Base-by-base conservation (phyloP, 1,284 basidiomycete genomes). In the Agroathelia rolfsii region DNA sequence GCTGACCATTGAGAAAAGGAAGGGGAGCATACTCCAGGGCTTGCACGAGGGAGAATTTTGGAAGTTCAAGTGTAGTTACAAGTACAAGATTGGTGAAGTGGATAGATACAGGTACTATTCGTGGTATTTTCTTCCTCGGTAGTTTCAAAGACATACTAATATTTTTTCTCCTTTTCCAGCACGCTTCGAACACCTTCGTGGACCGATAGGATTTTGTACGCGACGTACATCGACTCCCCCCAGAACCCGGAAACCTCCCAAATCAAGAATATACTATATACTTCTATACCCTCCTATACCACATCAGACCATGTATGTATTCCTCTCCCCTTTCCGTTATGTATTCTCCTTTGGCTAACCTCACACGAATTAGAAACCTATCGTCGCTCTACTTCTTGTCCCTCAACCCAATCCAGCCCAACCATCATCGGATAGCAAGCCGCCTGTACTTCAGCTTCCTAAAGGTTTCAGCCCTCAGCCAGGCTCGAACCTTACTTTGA, bases 191-290 rank as follows among this genome's bases (percentile, higher is more conserved):
- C 69, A 5, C 94, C 94, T 0, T 82, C 92, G 13, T 98, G 92
- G 87, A 96, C 93, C 14, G 94, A 98, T 56, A 74, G 94, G 26
- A 76, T 98, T 29, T 62, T 98, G 44, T 95, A 90, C 53, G 69
- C 83, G 2, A 87, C 87, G 5, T 64, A 82, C 46, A 66, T 69
- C n/a, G 86, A 88, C 50, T 63, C 66, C 1, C 67, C 74, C 2
- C 60, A 71, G 38, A 52, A 53, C 4, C 62, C 65, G 5, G 59
- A 72, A 11, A 48, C 58, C 33, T 78, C 78, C 0, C 52, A 58
- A 28, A 76, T 85, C 37, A 63, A 52, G 2, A 81, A 78, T 41
- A 37, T 83, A 6, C 49, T 83, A 24, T 86, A 84, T 49, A 87
- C 83, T 11, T 74, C 72, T 24, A 68, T 81, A 39, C 84, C 76